These are phyloP conservation scores for Penicillium decumbens DNA, from an alignment of 2,329 filamentous ascomycete genomes.

Conservation along the genomic window DNA sequence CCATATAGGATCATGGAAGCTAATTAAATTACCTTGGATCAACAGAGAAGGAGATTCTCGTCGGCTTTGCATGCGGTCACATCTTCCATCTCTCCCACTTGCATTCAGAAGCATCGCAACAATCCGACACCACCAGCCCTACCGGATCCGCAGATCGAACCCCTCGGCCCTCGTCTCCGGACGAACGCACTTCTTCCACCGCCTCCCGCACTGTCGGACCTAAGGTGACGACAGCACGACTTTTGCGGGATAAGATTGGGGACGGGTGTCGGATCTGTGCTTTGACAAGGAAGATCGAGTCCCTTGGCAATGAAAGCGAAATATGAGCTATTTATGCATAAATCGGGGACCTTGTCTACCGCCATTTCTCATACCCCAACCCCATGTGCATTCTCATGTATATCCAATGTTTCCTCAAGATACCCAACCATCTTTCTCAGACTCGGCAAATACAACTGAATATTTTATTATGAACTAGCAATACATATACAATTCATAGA, in stretches of 20 bases:
- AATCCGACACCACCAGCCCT: constrained; percentile 19
- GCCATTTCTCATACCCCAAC: not conserved
- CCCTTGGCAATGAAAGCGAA: constrained; percentile 23
- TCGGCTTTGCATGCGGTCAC: constrained; percentile 66
- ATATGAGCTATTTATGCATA: constrained; percentile 1
- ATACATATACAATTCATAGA: not conserved
- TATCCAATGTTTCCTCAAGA: constrained; percentile 12
- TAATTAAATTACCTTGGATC: not conserved
- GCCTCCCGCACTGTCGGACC: constrained; percentile 62
- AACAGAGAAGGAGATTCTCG: constrained; percentile 52
- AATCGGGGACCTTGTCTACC: not conserved
- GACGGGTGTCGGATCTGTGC: constrained; percentile 41
- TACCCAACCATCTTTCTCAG: constrained; percentile 12
- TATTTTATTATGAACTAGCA: not conserved
- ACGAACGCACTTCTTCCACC: constrained; percentile 27
- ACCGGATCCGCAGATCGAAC: constrained; percentile 19
- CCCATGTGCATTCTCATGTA: constrained; percentile 6
- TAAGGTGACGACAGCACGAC: constrained; percentile 80
- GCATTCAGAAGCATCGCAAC: constrained; percentile 36
- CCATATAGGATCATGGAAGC: not conserved
- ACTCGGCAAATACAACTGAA: not conserved
- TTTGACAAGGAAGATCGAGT: constrained; percentile 33
- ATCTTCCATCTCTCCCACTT: constrained; percentile 62
- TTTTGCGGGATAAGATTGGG: constrained; percentile 66
- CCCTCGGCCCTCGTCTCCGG: constrained; percentile 23